Percentiles rank a stretch among this genome's conserved stretches.
Conservation (phyloP, 306 rosid species). For the Dalbergia cochinchinensis region DNA sequence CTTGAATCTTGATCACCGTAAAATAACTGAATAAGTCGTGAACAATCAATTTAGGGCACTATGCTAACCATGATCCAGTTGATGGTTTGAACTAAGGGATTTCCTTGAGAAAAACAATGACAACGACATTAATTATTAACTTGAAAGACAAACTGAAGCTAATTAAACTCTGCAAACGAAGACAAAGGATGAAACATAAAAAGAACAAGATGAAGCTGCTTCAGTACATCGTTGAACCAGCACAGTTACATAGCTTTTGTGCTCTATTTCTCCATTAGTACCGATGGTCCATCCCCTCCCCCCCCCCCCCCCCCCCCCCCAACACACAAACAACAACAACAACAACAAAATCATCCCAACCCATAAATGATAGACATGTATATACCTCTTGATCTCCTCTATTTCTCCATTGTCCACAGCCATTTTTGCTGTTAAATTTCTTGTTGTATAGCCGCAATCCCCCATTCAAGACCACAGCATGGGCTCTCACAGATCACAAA, state of each 20-base stretch:
- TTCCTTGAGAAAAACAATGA: constrained; percentile 8
- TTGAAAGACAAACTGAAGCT: constrained; percentile 32
- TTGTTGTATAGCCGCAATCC: constrained; percentile 1
- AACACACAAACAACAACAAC: too few relatives aligned
- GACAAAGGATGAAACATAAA: background rate
- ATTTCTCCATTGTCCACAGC: background rate
- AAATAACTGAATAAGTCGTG: background rate
- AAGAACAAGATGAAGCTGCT: constrained; percentile 17
- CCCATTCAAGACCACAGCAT: constrained; percentile 14
- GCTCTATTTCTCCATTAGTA: background rate
- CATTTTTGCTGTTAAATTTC: background rate
- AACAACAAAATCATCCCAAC: background rate
- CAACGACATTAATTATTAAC: background rate
- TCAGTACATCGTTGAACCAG: constrained; percentile 27
- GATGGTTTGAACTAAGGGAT: background rate
- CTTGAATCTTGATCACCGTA: background rate
- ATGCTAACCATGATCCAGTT: background rate
- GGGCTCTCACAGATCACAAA: background rate
- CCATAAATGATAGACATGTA: background rate
- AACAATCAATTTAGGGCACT: background rate
- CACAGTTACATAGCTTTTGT: background rate
- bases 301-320: too few relatives aligned
- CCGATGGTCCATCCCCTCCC: too few relatives aligned
- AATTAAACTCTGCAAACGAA: constrained; percentile 38
- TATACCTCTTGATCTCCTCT: background rate